These are phyloP conservation scores for Pseudoperonospora humuli DNA, from an alignment of 352 stramenopile species.

Conservation along the genomic window DNA sequence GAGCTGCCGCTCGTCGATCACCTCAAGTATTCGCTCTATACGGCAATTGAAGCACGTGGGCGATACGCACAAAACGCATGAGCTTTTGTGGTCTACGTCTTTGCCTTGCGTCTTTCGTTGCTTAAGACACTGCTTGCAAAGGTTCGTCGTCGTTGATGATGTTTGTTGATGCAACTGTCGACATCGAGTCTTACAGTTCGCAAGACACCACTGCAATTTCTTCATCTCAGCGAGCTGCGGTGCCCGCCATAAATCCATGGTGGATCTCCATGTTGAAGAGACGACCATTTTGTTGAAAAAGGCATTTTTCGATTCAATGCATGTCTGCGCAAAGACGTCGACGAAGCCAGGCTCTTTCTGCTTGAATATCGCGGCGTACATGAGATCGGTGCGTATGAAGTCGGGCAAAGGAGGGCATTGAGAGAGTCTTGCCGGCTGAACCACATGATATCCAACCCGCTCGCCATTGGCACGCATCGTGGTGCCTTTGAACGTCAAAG, in stretches of 20 bases:
- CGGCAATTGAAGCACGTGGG: no score
- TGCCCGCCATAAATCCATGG: conserved; percentile 13
- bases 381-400: conserved; percentile 12
- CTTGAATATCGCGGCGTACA: conserved; percentile 22
- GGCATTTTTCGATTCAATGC: conserved; percentile 14
- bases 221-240: conserved; percentile 21
- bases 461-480: conserved; percentile 25
- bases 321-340: conserved; percentile 23
- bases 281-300: conserved; percentile 22
- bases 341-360: conserved; percentile 17
- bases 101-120: no score
- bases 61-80: no score
- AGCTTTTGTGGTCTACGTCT: no score
- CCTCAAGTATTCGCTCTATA: no score
- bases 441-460: conserved; percentile 33
- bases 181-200: no score
- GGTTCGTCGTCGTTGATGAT: no score
- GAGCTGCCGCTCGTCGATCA: no score
- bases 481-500: conserved; percentile 21
- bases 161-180: no score
- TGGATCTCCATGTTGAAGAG: conserved; percentile 15
- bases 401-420: conserved; percentile 21
- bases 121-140: no score
- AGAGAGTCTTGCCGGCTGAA: conserved; percentile 34
- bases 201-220: conserved; percentile 27